A percentile compares a stretch with the other conserved stretches of the same genome.
Evolutionary conservation across 768 basidiomycete genomes (phyloP).

Genomic region (Hirschioporus abietinus): DNA sequence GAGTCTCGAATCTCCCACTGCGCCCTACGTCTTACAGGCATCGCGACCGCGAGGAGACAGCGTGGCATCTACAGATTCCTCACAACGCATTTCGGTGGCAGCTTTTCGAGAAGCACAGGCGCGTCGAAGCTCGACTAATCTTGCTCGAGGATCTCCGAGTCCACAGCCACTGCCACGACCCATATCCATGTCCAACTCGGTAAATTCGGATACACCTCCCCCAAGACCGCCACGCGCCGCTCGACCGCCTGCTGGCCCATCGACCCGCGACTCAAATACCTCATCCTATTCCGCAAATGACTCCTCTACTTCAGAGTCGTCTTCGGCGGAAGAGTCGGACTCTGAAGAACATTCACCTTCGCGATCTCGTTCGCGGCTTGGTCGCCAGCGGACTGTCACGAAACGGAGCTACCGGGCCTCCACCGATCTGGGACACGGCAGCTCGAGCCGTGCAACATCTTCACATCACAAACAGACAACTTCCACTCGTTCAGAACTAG

Average conservation of each 20-base stretch:
- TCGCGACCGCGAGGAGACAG: constrained; percentile 52
- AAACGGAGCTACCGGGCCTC: constrained; percentile 21
- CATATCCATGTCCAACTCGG: constrained; percentile 27
- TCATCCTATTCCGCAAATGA: neutral
- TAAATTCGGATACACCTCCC: constrained; percentile 12
- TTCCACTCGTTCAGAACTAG: constrained; percentile 20
- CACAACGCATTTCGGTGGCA: constrained; percentile 74
- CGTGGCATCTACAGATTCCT: constrained; percentile 49
- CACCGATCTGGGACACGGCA: neutral
- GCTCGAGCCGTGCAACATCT: neutral
- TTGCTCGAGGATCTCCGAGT: constrained; percentile 40
- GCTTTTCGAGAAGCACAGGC: constrained; percentile 79
- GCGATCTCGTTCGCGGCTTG: constrained; percentile 19
- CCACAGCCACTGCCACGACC: constrained; percentile 37
- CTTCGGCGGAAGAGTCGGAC: constrained; percentile 4
- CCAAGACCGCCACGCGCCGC: constrained; percentile 9
- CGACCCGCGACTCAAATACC: constrained; percentile 7
- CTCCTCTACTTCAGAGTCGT: neutral
- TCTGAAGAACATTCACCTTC: constrained; percentile 9
- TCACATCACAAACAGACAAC: constrained; percentile 9
- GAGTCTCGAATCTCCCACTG: constrained; percentile 22
- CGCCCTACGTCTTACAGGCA: constrained; percentile 17
- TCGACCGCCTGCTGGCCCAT: constrained; percentile 12
- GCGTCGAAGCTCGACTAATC: constrained; percentile 49
- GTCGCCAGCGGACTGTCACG: constrained; percentile 27